Percentiles rank a stretch among this genome's conserved stretches.
Conservation (phyloP, 257 asterid genomes). For the Anisodus tanguticus region DNA sequence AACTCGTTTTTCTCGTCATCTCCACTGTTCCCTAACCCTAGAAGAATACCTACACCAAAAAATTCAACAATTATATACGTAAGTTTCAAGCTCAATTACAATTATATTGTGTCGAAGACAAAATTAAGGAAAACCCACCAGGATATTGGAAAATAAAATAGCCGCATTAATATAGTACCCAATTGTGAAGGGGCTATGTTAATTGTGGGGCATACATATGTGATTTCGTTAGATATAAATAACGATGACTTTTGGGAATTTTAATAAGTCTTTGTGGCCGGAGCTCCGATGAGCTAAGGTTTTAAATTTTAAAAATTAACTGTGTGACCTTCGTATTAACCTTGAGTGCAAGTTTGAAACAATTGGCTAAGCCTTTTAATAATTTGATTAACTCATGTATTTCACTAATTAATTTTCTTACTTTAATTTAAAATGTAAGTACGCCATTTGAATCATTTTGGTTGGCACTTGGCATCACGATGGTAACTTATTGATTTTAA, state of each 20-base stretch:
- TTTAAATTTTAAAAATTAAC: background rate
- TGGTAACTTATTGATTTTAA: too few species aligned
- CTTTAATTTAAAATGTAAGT: background rate
- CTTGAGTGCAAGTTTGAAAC: background rate
- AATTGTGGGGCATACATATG: background rate
- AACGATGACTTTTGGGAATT: background rate
- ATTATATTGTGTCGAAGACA: background rate
- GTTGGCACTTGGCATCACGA: background rate
- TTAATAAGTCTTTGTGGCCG: background rate
- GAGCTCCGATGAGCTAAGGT: background rate
- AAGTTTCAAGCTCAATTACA: background rate
- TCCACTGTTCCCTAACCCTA: constrained; percentile 28
- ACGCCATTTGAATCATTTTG: background rate
- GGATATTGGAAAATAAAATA: background rate
- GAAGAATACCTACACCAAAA: background rate
- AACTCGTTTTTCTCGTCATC: constrained; percentile 56
- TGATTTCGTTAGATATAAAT: background rate
- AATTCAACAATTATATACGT: background rate
- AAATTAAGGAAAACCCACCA: constrained; percentile 19
- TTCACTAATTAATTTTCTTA: background rate
- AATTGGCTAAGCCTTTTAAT: background rate
- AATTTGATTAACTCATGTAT: background rate
- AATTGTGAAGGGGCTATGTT: background rate
- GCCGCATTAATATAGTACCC: background rate
- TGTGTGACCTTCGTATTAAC: background rate